Conservation (phyloP, 2,329 filamentous ascomycete genomes). For the Aspergillus sp. region DNA sequence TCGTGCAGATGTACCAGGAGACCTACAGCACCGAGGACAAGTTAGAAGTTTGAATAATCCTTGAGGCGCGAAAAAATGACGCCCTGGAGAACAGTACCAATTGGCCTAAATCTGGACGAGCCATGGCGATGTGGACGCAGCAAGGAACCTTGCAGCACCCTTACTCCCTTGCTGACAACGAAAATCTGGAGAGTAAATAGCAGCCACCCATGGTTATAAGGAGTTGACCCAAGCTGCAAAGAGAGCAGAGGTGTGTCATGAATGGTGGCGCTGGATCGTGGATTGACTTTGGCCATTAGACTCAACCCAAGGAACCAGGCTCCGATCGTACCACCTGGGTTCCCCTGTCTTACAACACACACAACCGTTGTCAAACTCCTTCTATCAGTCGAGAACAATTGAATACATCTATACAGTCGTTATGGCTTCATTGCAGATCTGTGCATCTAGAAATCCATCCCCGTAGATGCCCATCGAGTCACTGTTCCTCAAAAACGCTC, state of each 20-base stretch:
- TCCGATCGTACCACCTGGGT: neutral
- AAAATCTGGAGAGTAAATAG: neutral
- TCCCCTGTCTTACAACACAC: neutral
- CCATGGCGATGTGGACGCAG: constrained; percentile 16
- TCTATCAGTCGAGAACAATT: too few relatives aligned
- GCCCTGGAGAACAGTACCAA: constrained; percentile 18
- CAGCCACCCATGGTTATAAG: neutral
- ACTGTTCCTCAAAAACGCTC: neutral
- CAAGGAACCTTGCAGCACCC: neutral
- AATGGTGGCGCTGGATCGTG: neutral
- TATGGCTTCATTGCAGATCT: too few relatives aligned
- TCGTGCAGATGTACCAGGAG: constrained; percentile 27
- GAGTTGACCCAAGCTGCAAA: neutral
- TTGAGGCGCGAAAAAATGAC: neutral
- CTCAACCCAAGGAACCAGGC: neutral
- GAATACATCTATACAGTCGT: too few relatives aligned
- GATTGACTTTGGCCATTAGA: neutral
- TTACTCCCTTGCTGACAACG: neutral
- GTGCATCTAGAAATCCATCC: too few relatives aligned
- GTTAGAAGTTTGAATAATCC: neutral
- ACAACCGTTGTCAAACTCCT: too few relatives aligned
- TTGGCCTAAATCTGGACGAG: constrained; percentile 22
- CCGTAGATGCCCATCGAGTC: too few relatives aligned
- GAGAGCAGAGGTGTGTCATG: neutral
- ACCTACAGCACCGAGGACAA: constrained; percentile 8